Evolutionary conservation across 2,329 filamentous ascomycete species (phyloP).

Genomic region (Akanthomyces lecanii): DNA sequence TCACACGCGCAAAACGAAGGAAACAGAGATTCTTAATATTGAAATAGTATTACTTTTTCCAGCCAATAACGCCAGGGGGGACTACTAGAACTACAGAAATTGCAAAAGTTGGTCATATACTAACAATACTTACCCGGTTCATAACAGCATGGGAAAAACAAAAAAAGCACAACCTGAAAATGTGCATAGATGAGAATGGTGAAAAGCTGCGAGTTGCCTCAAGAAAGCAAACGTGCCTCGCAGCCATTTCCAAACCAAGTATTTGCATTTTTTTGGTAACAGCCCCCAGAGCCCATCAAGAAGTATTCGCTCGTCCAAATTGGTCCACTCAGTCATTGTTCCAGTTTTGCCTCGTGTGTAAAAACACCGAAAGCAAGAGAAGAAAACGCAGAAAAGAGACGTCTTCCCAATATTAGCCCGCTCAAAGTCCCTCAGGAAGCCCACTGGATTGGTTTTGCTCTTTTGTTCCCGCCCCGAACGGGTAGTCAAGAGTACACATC

Average conservation of each 20-base stretch:
- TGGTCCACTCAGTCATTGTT: constrained; percentile 27
- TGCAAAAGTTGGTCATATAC: not conserved
- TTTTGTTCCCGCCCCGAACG: constrained; percentile 3
- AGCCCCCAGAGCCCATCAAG: constrained; percentile 37
- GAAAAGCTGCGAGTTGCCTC: not conserved
- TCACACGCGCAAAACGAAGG: not conserved
- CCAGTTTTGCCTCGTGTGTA: not conserved
- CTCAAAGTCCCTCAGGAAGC: constrained; percentile 39
- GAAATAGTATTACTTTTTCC: constrained; percentile 15
- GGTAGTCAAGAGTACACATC: constrained; percentile 18
- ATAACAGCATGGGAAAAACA: constrained; percentile 12
- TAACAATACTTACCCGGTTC: constrained; percentile 17
- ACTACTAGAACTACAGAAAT: constrained; percentile 17
- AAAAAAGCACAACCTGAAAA: constrained; percentile 6
- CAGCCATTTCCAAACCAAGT: constrained; percentile 15
- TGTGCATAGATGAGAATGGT: constrained; percentile 12
- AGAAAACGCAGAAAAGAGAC: constrained; percentile 18
- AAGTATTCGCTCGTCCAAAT: constrained; percentile 33
- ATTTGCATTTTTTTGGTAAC: constrained; percentile 19
- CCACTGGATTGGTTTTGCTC: constrained; percentile 28
- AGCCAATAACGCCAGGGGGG: constrained; percentile 10
- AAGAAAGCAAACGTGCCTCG: not conserved
- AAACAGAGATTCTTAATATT: not conserved
- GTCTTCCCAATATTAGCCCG: constrained; percentile 30
- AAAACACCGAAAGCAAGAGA: constrained; percentile 5